Percentiles rank a stretch among this genome's conserved stretches.
Evolutionary conservation across 345 rosid genomes (phyloP).

Genomic region (Syzygium grande): DNA sequence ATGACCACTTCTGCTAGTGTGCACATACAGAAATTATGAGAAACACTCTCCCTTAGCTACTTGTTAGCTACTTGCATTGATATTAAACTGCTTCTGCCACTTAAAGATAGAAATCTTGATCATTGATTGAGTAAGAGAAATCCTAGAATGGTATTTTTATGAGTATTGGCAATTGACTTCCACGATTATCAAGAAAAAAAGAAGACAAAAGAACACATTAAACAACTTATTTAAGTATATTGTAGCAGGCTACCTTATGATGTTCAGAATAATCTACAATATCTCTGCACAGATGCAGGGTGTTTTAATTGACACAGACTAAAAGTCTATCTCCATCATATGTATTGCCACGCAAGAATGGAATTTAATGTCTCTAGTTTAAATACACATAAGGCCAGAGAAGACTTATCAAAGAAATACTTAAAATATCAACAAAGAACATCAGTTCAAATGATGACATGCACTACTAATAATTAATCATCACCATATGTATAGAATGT

Average conservation of each 20-base stretch:
- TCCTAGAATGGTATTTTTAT: not conserved
- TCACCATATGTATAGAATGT: not conserved
- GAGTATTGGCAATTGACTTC: not conserved
- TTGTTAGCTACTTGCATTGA: not conserved
- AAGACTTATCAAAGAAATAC: not conserved
- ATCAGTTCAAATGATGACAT: not conserved
- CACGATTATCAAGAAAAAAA: not conserved
- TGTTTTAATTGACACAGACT: not conserved
- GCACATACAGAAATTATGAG: not conserved
- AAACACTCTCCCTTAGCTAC: not conserved
- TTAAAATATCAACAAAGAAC: not conserved
- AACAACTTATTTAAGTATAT: not conserved
- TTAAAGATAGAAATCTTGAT: not conserved
- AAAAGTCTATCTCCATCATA: not conserved
- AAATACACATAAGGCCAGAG: not conserved
- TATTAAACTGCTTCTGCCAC: not conserved
- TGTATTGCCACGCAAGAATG: not conserved
- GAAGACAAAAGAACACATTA: not conserved
- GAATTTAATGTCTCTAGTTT: not conserved
- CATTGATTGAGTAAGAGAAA: not conserved
- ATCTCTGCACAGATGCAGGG: not conserved
- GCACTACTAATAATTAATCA: not conserved
- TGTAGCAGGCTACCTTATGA: not conserved
- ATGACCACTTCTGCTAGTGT: not conserved
- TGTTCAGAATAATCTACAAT: not conserved